Conservation (phyloP, 257 asterid species). For the Nicotiana noctiflora region DNA sequence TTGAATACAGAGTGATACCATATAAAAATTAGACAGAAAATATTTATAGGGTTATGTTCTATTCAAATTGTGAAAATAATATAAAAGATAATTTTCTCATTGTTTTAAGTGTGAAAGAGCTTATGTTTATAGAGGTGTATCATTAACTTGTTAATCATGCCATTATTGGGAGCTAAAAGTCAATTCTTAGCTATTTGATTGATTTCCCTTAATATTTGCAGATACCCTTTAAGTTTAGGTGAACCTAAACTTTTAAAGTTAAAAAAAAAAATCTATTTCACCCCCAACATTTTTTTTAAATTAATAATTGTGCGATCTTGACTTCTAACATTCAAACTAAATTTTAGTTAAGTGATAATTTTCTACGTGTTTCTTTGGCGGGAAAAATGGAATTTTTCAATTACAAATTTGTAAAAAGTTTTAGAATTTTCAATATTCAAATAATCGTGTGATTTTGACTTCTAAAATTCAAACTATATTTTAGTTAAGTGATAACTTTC, state of each 20-base stretch:
- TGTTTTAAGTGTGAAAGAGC: not conserved
- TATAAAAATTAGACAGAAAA: no score
- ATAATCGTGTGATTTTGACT: no score
- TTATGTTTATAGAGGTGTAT: not conserved
- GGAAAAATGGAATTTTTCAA: no score
- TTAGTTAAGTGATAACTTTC: no score
- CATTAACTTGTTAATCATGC: not conserved
- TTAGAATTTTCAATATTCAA: no score
- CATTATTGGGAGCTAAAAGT: not conserved
- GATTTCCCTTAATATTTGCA: not conserved
- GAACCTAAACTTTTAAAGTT: not conserved
- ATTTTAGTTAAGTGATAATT: not conserved
- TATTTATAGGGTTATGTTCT: no score
- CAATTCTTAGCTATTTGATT: not conserved
- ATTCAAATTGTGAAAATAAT: not conserved
- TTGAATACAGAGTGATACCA: no score
- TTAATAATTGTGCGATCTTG: not conserved
- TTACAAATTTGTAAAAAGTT: no score
- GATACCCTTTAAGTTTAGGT: not conserved
- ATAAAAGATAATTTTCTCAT: no score
- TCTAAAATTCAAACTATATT: no score
- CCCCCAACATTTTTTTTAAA: not conserved
- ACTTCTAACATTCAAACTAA: not conserved
- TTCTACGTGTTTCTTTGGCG: not conserved
- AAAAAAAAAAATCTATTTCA: not conserved